A percentile compares a stretch with the other conserved stretches of the same genome.
These are phyloP conservation scores for Irpex rosettiformis DNA, from an alignment of 1,284 basidiomycete genomes.

Conservation along the genomic window DNA sequence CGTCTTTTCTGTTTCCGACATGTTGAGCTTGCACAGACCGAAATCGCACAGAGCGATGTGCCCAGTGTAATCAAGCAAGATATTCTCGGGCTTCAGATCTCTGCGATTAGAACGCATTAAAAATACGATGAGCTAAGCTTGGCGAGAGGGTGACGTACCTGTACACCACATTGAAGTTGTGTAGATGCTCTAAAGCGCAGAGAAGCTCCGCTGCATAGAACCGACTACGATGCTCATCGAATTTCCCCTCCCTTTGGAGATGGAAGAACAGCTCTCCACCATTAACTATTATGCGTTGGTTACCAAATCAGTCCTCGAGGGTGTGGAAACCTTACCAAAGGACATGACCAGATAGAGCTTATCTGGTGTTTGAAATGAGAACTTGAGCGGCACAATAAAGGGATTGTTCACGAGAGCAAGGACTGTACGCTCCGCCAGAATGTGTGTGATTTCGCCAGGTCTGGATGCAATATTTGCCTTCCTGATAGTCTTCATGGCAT, in stretches of 20 bases:
- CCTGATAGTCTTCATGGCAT: conserved; percentile 97
- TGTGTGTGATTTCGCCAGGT: conserved; percentile 97
- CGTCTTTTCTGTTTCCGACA: conserved; percentile 97
- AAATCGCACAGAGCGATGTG: conserved; percentile 99
- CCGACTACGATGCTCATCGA: conserved; percentile 89
- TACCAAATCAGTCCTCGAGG: background rate
- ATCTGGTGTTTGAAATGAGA: conserved; percentile 97
- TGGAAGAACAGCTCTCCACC: conserved; percentile 99
- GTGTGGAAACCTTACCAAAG: conserved; percentile 55
- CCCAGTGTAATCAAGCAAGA: conserved; percentile 94
- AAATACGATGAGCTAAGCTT: background rate
- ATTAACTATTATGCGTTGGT: conserved; percentile 62
- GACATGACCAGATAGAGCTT: conserved; percentile 98
- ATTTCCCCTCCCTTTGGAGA: conserved; percentile 93
- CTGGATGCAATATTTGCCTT: conserved; percentile 98
- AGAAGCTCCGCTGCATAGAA: conserved; percentile 97
- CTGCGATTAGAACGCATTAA: conserved; percentile 34
- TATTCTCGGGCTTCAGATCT: conserved; percentile 97
- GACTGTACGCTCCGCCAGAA: conserved; percentile 95
- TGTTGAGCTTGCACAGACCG: conserved; percentile 98
- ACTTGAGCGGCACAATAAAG: conserved; percentile 98
- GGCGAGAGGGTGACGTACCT: conserved; percentile 47
- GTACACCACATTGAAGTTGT: conserved; percentile 98
- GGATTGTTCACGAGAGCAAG: conserved; percentile 97
- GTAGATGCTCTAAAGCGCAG: conserved; percentile 93